phyloP scores from a whole-genome alignment of 2,329 filamentous ascomycete genomes.

The Lachnellula hyalina region DNA sequence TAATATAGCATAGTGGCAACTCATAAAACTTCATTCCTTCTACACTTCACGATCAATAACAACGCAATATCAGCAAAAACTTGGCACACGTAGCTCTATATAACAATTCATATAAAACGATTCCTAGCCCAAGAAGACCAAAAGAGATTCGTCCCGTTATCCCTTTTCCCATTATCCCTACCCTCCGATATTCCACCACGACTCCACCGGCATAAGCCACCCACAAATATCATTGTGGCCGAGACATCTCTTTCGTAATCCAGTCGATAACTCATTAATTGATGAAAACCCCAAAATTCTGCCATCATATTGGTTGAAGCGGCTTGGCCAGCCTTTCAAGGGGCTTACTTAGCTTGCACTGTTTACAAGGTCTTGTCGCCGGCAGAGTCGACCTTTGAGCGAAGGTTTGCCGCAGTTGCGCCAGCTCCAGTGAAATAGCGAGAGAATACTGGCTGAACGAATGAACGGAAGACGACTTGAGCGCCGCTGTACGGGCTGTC shows the following conservation, averaged over 20 bases:
- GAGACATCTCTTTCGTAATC: neutral
- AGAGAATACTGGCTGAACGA: constrained; percentile 85
- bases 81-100: constrained; percentile 14
- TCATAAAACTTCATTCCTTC: too few species aligned
- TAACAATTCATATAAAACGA: constrained; percentile 12
- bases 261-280: neutral
- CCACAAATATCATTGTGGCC: neutral
- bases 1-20: too few species aligned
- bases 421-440: constrained; percentile 73
- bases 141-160: constrained; percentile 21
- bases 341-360: constrained; percentile 1
- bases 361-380: constrained; percentile 62
- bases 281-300: constrained; percentile 3
- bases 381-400: constrained; percentile 76
- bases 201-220: neutral
- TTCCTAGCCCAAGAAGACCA: constrained; percentile 2
- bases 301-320: constrained; percentile 10
- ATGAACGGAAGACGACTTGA: constrained; percentile 93
- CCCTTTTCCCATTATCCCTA: constrained; percentile 16
- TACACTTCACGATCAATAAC: too few species aligned
- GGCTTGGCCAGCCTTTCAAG: neutral
- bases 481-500: constrained; percentile 62
- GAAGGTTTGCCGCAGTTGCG: constrained; percentile 80
- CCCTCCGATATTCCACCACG: constrained; percentile 8
- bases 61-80: neutral